Base-by-base conservation (phyloP, 139 green algal species). In the Coelastrella sp. region DNA sequence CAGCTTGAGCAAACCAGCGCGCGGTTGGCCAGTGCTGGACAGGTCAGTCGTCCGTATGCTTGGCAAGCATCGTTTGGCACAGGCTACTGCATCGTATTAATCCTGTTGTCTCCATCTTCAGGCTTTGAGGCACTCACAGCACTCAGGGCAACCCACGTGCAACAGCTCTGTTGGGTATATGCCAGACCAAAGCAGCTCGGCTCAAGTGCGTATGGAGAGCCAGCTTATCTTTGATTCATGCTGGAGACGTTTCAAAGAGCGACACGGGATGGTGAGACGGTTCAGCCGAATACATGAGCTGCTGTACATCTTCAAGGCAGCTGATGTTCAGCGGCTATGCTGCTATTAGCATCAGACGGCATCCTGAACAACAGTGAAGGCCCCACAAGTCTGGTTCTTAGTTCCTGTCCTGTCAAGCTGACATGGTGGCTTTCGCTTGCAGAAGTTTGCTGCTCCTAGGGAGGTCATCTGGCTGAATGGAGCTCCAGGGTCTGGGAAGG, bases 191-290 rank as follows among this genome's bases (percentile, higher is more conserved):
- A 74, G 81, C 81, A 57, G 81, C 60, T 74, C 60, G 19, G 58
- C 81, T 61, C 59, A 74, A 58, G 88, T 94, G 6, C 60, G 86
- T 9, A 93, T 94, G 91, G 92, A 94, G 35, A 86, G 85, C n/a
- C 89, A 93, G 81, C 87, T 97, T 11, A 93, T 96, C 14, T 98
- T 98, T 89, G 96, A 97, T 25, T 25, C 90, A 6, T 97, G 94
- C 84, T 98, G 96, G 96, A 87, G 95, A n/a, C 87, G 92, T 0
- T 94, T 98, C 78, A 94, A 96, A 70, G 92, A 95, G 58, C 94
- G 94, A 22, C 78, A 87, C 10, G 57, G 86, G 60, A 76, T 63
- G 86, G 86, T 90, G 75, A 78, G 86, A 27, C 4, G 9, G 1
- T 22, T 12, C 22, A 70, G 63, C 63, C 11, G 63, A 70, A 70